These are phyloP conservation scores for Ophiostoma sp. DNA, from an alignment of 2,329 filamentous ascomycete genomes.

Conservation along the genomic window DNA sequence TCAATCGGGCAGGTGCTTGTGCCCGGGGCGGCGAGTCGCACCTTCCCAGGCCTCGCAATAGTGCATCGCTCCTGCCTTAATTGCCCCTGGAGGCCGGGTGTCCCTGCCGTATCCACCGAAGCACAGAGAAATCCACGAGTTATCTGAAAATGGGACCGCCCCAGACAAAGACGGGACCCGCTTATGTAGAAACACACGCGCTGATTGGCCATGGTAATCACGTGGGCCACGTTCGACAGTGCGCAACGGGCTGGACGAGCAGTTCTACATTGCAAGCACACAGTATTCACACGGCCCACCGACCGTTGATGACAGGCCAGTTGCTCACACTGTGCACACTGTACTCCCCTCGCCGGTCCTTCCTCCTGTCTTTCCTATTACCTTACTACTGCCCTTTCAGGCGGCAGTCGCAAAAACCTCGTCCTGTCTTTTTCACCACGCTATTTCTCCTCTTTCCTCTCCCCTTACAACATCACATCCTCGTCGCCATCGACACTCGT, in stretches of 20 bases:
- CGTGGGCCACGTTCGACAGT: slow-evolving; percentile 14
- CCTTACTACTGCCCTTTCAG: slow-evolving; percentile 12
- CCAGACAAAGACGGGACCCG: not conserved
- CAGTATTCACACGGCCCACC: not conserved
- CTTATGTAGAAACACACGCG: not conserved
- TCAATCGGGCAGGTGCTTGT: slow-evolving; percentile 1
- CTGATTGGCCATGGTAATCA: slow-evolving; percentile 16
- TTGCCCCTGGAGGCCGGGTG: not conserved
- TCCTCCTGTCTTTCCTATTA: slow-evolving; percentile 11
- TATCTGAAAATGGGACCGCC: not conserved
- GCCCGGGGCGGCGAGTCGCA: not conserved
- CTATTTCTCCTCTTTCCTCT: slow-evolving; percentile 12
- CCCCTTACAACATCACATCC: slow-evolving; percentile 9
- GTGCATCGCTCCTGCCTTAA: not conserved
- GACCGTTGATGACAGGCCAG: not conserved
- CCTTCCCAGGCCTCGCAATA: not conserved
- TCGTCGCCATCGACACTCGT: slow-evolving; percentile 8
- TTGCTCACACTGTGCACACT: slow-evolving; percentile 16
- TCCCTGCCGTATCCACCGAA: slow-evolving; percentile 5
- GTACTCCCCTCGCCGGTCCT: slow-evolving; percentile 7
- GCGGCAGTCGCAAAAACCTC: slow-evolving; percentile 22
- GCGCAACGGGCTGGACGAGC: not conserved
- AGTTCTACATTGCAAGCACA: not conserved
- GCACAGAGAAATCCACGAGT: not conserved
- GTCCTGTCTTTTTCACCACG: slow-evolving; percentile 17